Percentiles rank a stretch among this genome's conserved stretches.
These are phyloP conservation scores for Pyrenochaeta sp. DNA, from an alignment of 2,329 filamentous ascomycete species.

Conservation along the genomic window DNA sequence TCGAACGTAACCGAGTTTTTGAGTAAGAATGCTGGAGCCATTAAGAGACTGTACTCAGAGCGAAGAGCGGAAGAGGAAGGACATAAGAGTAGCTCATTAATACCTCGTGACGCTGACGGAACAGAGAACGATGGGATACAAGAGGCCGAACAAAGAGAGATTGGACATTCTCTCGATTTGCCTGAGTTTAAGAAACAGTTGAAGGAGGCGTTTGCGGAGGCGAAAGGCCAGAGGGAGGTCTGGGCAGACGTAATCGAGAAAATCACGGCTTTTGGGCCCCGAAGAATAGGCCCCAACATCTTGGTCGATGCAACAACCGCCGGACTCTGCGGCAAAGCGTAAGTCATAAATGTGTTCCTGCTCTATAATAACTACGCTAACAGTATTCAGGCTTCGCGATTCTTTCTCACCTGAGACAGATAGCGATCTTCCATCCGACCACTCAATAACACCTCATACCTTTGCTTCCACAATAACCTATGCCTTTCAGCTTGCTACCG, in stretches of 20 bases:
- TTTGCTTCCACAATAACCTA: conserved; percentile 91
- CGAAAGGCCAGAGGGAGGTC: conserved; percentile 75
- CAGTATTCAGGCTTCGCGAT: conserved; percentile 35
- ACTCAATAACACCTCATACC: conserved; percentile 66
- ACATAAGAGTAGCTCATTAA: conserved; percentile 34
- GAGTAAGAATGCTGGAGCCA: conserved; percentile 77
- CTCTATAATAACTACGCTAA: conserved; percentile 10
- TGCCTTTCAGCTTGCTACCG: conserved; percentile 90
- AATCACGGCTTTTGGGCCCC: conserved; percentile 90
- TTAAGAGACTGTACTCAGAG: conserved; percentile 82
- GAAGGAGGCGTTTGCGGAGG: conserved; percentile 70
- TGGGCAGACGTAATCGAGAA: conserved; percentile 82
- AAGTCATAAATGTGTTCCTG: conserved; percentile 45
- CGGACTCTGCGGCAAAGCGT: conserved; percentile 77
- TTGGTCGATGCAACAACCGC: conserved; percentile 83
- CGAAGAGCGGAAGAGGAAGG: conserved; percentile 61
- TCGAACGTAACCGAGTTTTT: conserved; percentile 83
- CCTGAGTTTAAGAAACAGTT: conserved; percentile 82
- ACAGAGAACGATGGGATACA: conserved; percentile 59
- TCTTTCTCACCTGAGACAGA: conserved; percentile 48
- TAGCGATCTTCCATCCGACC: conserved; percentile 19
- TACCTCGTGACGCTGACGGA: conserved; percentile 53
- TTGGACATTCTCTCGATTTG: conserved; percentile 69
- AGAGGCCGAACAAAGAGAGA: conserved; percentile 63
- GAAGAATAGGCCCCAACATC: conserved; percentile 85